Evolutionary conservation across 257 asterid genomes (phyloP).

Genomic region (Plectranthus barbatus): DNA sequence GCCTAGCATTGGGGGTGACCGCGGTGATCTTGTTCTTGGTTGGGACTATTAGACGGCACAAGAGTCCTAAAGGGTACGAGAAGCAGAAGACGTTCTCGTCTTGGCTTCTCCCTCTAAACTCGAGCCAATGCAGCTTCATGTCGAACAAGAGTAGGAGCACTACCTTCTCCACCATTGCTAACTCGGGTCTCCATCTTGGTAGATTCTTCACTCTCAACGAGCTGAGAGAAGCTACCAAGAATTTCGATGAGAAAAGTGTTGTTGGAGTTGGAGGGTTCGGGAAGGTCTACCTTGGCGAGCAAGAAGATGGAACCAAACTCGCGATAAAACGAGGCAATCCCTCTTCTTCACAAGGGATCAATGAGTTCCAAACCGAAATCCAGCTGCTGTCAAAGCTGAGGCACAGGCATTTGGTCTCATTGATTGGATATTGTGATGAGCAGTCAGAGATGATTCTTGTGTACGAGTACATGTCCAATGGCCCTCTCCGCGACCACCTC

Average conservation of each 20-base stretch:
- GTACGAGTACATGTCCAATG: constrained; percentile 75
- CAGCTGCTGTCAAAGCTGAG: constrained; percentile 74
- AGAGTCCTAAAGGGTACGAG: constrained; percentile 46
- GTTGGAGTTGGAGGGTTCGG: constrained; percentile 97
- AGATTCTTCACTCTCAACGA: constrained; percentile 55
- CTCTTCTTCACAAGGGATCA: constrained; percentile 79
- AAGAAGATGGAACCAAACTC: constrained; percentile 53
- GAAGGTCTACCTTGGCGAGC: constrained; percentile 67
- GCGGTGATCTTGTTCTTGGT: constrained; percentile 28
- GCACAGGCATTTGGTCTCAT: constrained; percentile 81
- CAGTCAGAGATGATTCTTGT: constrained; percentile 82
- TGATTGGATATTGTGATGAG: constrained; percentile 82
- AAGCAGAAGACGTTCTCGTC: constrained; percentile 78
- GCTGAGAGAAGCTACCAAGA: constrained; percentile 57
- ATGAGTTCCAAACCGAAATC: constrained; percentile 82
- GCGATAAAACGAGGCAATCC: constrained; percentile 87
- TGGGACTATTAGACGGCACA: constrained; percentile 22
- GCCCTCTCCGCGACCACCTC: constrained; percentile 75
- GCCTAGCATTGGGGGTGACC: constrained; percentile 33
- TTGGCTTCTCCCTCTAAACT: constrained; percentile 72
- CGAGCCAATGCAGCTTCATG: constrained; percentile 64
- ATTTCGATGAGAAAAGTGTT: constrained; percentile 57
- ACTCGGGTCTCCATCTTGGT: constrained; percentile 57
- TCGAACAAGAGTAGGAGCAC: constrained; percentile 58
- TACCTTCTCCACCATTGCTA: constrained; percentile 43